These are phyloP conservation scores for Trichothecium roseum DNA, from an alignment of 2,329 filamentous ascomycete species.

Conservation along the genomic window DNA sequence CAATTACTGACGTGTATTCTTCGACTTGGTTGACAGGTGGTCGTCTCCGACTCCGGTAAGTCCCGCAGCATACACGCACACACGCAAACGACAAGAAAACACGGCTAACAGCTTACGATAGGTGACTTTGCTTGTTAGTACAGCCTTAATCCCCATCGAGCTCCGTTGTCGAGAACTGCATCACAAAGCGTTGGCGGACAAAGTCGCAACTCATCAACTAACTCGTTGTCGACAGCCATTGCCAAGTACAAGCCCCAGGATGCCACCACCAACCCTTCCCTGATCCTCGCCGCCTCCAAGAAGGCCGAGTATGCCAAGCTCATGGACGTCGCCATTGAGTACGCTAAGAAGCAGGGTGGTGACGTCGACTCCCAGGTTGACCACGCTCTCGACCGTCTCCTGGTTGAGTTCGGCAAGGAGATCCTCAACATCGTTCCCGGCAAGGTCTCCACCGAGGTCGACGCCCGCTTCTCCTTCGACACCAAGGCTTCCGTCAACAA, in stretches of 20 bases:
- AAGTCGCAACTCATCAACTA: constrained; percentile 8
- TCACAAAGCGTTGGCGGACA: constrained; percentile 1
- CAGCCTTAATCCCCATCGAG: constrained; percentile 3
- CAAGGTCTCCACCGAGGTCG: constrained; percentile 98
- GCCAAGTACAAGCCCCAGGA: constrained; percentile 99
- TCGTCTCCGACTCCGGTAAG: constrained; percentile 93
- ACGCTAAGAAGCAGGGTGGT: constrained; percentile 68
- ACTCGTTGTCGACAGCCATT: constrained; percentile 56
- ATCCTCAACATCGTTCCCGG: constrained; percentile 95
- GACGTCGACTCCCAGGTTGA: constrained; percentile 76
- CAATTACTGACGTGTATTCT: constrained; percentile 4
- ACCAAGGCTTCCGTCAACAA: constrained; percentile 87
- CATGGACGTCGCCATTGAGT: constrained; percentile 75
- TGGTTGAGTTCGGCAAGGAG: constrained; percentile 97
- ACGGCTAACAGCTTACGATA: constrained; percentile 25
- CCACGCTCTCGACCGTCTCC: constrained; percentile 78
- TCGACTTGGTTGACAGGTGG: constrained; percentile 48
- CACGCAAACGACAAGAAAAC: constrained; percentile 3
- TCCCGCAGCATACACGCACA: constrained; percentile 16
- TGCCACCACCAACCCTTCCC: constrained; percentile 98
- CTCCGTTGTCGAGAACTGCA: not conserved
- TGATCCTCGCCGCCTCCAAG: constrained; percentile 97
- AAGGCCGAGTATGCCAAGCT: constrained; percentile 92
- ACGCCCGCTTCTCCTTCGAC: constrained; percentile 92
- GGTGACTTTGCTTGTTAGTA: constrained; percentile 70